Percentiles rank a stretch among this genome's conserved stretches.
Conservation (phyloP, 441 rosid genomes). For the Manihot esculenta region DNA sequence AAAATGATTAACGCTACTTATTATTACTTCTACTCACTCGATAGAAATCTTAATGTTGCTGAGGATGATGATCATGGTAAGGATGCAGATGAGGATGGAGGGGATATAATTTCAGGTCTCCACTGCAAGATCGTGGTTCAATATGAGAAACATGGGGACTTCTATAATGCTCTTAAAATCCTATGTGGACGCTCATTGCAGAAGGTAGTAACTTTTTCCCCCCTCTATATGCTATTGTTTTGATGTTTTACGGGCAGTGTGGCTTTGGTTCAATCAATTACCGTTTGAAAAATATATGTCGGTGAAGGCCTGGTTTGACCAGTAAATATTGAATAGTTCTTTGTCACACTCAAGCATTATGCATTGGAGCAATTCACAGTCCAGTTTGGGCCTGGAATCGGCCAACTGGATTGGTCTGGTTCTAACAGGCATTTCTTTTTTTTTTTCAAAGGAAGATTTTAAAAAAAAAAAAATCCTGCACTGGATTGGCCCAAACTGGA, state of each 20-base stretch:
- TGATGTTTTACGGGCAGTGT: neutral
- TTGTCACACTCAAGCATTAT: neutral
- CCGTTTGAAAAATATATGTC: neutral
- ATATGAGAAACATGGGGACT: conserved; percentile 74
- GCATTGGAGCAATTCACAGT: too few relatives aligned
- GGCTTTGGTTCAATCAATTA: neutral
- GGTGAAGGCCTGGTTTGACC: neutral
- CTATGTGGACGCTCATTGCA: conserved; percentile 79
- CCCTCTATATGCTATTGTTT: neutral
- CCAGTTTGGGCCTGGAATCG: too few relatives aligned
- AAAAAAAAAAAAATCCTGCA: too few relatives aligned
- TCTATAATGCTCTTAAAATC: conserved; percentile 68
- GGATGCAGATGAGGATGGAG: conserved; percentile 46
- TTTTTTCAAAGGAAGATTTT: too few relatives aligned
- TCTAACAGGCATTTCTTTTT: too few relatives aligned
- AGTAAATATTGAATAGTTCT: neutral
- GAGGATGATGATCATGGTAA: conserved; percentile 72
- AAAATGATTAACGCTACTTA: conserved; percentile 17
- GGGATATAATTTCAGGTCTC: conserved; percentile 71
- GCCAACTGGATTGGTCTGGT: too few relatives aligned
- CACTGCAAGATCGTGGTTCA: conserved; percentile 90
- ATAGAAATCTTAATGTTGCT: conserved; percentile 82
- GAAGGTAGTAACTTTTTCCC: conserved; percentile 47
- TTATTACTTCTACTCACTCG: conserved; percentile 25
- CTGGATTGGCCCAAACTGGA: too few relatives aligned